phyloP scores from a whole-genome alignment of 495 filamentous ascomycete species.

The Ramalina peruviana region DNA sequence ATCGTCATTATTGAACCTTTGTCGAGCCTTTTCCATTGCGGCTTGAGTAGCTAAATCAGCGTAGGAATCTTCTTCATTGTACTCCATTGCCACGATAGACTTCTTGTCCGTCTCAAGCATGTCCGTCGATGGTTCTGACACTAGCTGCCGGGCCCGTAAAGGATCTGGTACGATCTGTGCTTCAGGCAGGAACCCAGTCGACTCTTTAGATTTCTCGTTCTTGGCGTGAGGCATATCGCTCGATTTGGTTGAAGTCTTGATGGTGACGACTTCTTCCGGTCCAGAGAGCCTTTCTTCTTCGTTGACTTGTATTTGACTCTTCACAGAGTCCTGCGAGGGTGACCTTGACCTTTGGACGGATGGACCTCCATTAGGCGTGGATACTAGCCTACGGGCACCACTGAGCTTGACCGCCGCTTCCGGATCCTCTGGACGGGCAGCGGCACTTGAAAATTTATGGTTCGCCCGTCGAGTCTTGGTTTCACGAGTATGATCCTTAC shows the following conservation, averaged over 20 bases:
- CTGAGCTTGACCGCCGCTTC: not conserved
- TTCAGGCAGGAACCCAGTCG: slow-evolving; percentile 7
- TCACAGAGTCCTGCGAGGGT: not conserved
- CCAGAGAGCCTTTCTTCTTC: not conserved
- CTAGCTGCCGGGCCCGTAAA: slow-evolving; percentile 2
- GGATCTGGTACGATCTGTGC: slow-evolving; percentile 9
- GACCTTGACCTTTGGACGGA: not conserved
- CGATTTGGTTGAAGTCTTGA: not conserved
- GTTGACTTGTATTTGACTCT: not conserved
- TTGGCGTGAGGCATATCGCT: not conserved
- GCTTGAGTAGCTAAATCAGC: slow-evolving; percentile 35
- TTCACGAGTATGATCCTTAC: not conserved
- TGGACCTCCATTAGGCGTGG: not conserved
- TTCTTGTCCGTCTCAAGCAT: slow-evolving; percentile 14
- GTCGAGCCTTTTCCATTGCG: slow-evolving; percentile 33
- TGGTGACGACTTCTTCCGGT: not conserved
- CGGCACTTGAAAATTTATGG: not conserved
- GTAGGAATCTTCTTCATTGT: slow-evolving; percentile 20
- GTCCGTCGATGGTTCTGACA: slow-evolving; percentile 11
- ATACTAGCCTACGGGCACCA: not conserved
- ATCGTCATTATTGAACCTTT: slow-evolving; percentile 33
- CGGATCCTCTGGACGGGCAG: not conserved
- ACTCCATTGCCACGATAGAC: slow-evolving; percentile 1
- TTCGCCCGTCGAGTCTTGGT: not conserved
- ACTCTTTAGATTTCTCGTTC: slow-evolving; percentile 1